These are phyloP conservation scores for Acacia pycnantha DNA, from an alignment of 331 rosid genomes.

Conservation along the genomic window DNA sequence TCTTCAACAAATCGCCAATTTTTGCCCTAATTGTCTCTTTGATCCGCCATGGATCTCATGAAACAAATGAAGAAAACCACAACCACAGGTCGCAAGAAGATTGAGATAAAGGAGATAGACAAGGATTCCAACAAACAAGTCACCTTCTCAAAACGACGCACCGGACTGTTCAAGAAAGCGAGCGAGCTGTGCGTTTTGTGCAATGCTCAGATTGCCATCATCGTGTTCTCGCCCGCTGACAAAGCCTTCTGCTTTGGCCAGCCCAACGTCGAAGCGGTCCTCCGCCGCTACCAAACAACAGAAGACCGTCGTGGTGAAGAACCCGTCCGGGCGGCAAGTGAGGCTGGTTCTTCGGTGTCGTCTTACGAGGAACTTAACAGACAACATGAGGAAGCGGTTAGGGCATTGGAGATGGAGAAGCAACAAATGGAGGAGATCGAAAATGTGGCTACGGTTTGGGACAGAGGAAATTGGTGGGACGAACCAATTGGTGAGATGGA, in stretches of 20 bases:
- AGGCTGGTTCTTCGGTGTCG: not conserved
- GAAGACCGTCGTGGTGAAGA: not conserved
- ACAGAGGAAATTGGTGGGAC: slow-evolving; percentile 42
- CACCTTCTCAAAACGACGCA: slow-evolving; percentile 64
- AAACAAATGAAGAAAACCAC: slow-evolving; percentile 21
- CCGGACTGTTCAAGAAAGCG: slow-evolving; percentile 63
- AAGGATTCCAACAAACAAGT: slow-evolving; percentile 52
- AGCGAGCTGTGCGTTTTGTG: slow-evolving; percentile 58
- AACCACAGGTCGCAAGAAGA: slow-evolving; percentile 54
- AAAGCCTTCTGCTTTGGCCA: slow-evolving; percentile 53
- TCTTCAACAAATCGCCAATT: not conserved
- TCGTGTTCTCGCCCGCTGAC: slow-evolving; percentile 48
- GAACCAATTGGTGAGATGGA: slow-evolving; percentile 38
- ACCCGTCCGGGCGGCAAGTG: not conserved
- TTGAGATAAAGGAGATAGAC: slow-evolving; percentile 60
- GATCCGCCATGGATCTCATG: not conserved
- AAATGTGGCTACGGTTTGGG: not conserved
- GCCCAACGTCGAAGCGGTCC: slow-evolving; percentile 37
- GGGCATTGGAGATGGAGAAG: slow-evolving; percentile 32
- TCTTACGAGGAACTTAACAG: slow-evolving; percentile 16
- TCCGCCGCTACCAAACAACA: slow-evolving; percentile 23
- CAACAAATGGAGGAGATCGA: slow-evolving; percentile 16
- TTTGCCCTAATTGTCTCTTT: not conserved
- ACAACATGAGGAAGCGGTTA: slow-evolving; percentile 2
- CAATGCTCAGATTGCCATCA: slow-evolving; percentile 35